Base-by-base conservation (phyloP, 164 flowering plant species). In the Saururus chinensis region DNA sequence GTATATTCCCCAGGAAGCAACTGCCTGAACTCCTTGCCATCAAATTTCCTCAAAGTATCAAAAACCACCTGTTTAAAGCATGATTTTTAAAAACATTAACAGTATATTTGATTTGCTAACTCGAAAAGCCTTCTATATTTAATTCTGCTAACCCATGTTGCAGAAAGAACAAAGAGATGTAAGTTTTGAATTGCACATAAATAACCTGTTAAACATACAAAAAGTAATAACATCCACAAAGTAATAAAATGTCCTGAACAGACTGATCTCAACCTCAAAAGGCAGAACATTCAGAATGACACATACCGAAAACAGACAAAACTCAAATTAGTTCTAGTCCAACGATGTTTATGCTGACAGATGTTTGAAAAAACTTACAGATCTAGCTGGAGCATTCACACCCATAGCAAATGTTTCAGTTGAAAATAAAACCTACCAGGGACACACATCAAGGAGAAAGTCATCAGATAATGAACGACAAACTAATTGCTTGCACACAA, bases 331-430 rank as follows among this genome's bases (percentile, higher is more conserved):
- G 37, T 30, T 30, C 49, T 12, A 45, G 14, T 17, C 49, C 0
- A 12, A 45, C 49, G 4, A 8, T 12, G 2, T 7, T 17, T 12
- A 45, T 8, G 14, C 17, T 45, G 2, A 45, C 17, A 51, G 40
- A 51, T 51, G 51, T 57, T 42, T 9, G 57, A 62, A 48, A 68
- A 59, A 45, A 76, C 96, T 82, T 68, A 89, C 99, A 49, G 97
- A 89, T 79, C 97, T 83, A n/a, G 99, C 99, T 40, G 99, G 99
- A 60, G 99, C 99, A 81, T 95, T 95, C 62, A 95, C 99, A 12
- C 99, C 99, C 99, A 95, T 95, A 26, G 99, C 97, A 87, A 95
- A 95, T 69, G 99, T 95, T 80, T 95, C 99, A 0, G 97, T 95
- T 56, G 99, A 95, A 73, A 95, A 95, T 61, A 93, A 71, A 56